A percentile compares a stretch with the other conserved stretches of the same genome.
Conservation (phyloP, 208 protist genomes). For the Porcisia deanei region DNA sequence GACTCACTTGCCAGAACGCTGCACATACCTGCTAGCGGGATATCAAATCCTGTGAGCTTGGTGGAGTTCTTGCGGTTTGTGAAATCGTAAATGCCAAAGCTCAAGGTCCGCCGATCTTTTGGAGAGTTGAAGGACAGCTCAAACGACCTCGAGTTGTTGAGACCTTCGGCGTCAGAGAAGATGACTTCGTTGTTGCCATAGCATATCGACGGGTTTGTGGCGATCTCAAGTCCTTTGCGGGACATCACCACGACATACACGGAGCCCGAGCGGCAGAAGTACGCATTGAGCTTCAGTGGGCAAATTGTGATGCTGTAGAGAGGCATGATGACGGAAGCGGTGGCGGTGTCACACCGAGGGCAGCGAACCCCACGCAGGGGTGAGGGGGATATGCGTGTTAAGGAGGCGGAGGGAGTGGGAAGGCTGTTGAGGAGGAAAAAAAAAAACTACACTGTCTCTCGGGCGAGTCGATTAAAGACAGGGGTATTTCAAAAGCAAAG, state of each 20-base stretch:
- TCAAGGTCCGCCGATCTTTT: conserved; percentile 73
- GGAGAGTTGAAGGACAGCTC: conserved; percentile 78
- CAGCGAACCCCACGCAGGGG: neutral
- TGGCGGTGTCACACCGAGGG: neutral
- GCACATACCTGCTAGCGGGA: conserved; percentile 87
- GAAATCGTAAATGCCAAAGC: conserved; percentile 84
- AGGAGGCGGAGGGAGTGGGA: neutral
- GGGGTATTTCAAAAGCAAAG: no score
- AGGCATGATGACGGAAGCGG: conserved; percentile 38
- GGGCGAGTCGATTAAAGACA: no score
- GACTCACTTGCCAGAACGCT: conserved; percentile 81
- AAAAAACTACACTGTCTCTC: neutral
- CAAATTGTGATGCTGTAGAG: conserved; percentile 80
- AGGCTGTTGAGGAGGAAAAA: neutral
- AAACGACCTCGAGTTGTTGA: conserved; percentile 54
- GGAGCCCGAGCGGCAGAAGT: conserved; percentile 68
- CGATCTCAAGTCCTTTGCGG: conserved; percentile 71
- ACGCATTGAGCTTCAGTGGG: conserved; percentile 68
- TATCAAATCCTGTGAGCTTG: conserved; percentile 87
- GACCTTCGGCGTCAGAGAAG: conserved; percentile 58
- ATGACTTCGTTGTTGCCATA: conserved; percentile 60
- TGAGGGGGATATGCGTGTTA: neutral
- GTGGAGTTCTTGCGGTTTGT: conserved; percentile 74
- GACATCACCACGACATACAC: conserved; percentile 77
- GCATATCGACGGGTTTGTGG: conserved; percentile 69